Evolutionary conservation across 441 rosid genomes (phyloP), one percentile per base, ranked within the genome.

Genomic region (Rhodomyrtus psidioides): DNA sequence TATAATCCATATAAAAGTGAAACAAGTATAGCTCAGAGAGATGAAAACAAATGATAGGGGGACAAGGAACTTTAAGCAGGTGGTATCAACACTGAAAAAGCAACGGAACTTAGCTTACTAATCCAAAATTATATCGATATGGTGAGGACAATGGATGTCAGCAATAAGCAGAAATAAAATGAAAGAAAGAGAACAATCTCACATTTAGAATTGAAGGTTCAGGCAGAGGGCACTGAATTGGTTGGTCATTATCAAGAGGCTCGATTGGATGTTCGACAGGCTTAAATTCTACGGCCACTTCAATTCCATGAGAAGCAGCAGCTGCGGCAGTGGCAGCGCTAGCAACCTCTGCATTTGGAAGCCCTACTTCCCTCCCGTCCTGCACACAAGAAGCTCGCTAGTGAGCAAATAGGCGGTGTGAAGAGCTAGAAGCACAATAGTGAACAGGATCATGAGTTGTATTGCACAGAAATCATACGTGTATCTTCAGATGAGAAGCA

Each of bases 181-280:
- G 28, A 42, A 85, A 89, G 89, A 74, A 49, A 76, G 53, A 28
- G 55, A 21, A 28, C 15, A 12, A 84, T 42, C 96, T 89, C 91
- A 96, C 98, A 90, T 96, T 95, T 39, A 96, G 95, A 90, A 97
- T 96, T 53, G 99, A 97, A 86, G 97, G 99, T 88, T 97, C 99
- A 4, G 98, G 97, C 21, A 92, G 86, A 6, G 98, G 99, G 89
- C 99, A 97, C 55, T 94, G 97, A 86, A 97, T 94, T 4, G 98
- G 98, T 87, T 62, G 91, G 88, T 94, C 98, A 60, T 90, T 92
- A 86, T 95, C 94, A 46, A 91, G 87, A 83, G 99, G 99, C 93
- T 96, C 99, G 2, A 87, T 90, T 0, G 99, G 98, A 89, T 94
- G 98, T 89, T 97, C 99, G 12, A 97, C 97, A 1, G 98, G 98